Base-by-base conservation (phyloP, 2,329 filamentous ascomycete genomes). In the Trichoderma citrinoviride region DNA sequence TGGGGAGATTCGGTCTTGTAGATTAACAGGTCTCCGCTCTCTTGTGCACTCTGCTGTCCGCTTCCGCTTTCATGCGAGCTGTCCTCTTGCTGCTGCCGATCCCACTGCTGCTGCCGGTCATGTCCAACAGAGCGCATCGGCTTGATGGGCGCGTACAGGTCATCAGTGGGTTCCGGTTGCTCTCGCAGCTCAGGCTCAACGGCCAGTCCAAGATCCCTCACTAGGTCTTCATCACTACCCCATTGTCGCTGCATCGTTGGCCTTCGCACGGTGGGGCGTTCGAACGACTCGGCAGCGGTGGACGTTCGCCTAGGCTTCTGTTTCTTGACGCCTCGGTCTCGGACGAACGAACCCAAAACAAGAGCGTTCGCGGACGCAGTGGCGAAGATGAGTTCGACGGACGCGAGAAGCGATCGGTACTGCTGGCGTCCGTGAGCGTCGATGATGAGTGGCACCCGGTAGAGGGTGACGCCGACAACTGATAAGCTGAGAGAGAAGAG, bases 161-260 rank as follows among this genome's bases (percentile, higher is more conserved):
- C 72, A 8, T 46, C 25, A 15, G 71, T 71, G 2, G 68, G 67
- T 3, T 71, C 70, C 2, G 72, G 74, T 2, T 68, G 71, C 12
- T 80, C 77, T 37, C 83, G 80, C 19, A 88, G 73, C 62, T 83
- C 80, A 1, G 81, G 81, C 44, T 84, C 80, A 3, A 87, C 83
- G 14, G 90, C 85, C 44, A 94, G 86, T 7, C 94, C 93, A 3
- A 97, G 72, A 66, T 89, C 91, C 57, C 90, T 83, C 5, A 96
- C 92, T 1, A 98, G 84, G 73, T 98, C 92, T 73, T 96, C 93
- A 71, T 98, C 94, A 70, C 92, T 97, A 49, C 92, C 93, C 88
- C 91, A 94, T 64, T 91, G 86, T 56, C 86, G 85, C 66, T 88
- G 78, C 50, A 89, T 67, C 12, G 83, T 81, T 68, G 80, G 83